Evolutionary conservation across 2,329 filamentous ascomycete genomes (phyloP), one percentile per base, ranked within the genome.

Genomic region (Penicillium glabrum): DNA sequence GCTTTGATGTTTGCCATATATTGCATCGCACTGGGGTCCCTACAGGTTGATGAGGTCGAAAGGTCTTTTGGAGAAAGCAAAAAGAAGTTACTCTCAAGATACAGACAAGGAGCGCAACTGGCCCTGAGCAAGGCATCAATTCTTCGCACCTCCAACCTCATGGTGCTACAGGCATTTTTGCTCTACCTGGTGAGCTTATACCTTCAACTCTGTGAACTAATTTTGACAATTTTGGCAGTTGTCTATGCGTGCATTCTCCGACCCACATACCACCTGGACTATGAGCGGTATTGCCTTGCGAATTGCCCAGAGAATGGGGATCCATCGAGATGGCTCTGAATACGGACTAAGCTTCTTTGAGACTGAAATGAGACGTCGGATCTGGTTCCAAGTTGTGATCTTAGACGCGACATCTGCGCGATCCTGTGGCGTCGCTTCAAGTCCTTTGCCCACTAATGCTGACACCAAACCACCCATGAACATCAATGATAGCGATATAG

Each of bases 1-100:
- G 84, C 84, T 1, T 76, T 90, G 54, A 85, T 89, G 82, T 90
- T 90, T 69, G 78, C 64, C 5, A 86, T 90, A 39, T 89, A 89
- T 67, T 81, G 80, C 53, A 81, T 87, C 69, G 47, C 64, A 19
- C 33, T 65, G 47, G 54, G 56, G n/a, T 65, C 64, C 7, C 33
- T 64, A 80, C 84, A 53, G 45, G 45, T 57, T 26, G 53, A 21
- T 24, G 64, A 66, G 14, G 61, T 61, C 7, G 61, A 61, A 26
- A 62, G 56, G 19, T 59, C 56, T 19, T 63, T 66, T 10, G 64
- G 62, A 39, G 64, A 66, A 50, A 61, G 57, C 33, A 66, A 60
- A 41, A 61, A 47, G 46, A 54, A 52, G 14, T 51, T 66, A 24
- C 35, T 66, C 5, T 57, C 55, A 26, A 59, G 50, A 41, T 62